These are phyloP conservation scores for Pseudogymnoascus sp. DNA, from an alignment of 2,329 filamentous ascomycete species.

Conservation along the genomic window DNA sequence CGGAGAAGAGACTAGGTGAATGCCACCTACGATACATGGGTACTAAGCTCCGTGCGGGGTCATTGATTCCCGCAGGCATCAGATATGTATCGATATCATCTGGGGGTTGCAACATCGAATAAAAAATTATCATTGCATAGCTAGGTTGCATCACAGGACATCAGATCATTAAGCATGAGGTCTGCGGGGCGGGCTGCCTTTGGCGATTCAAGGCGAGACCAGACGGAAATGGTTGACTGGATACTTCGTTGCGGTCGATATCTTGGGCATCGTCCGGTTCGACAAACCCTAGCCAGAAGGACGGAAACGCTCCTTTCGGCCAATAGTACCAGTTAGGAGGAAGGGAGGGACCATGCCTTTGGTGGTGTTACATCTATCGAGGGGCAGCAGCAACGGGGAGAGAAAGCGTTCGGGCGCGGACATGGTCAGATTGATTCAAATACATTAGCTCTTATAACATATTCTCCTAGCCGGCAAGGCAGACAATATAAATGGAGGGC, in stretches of 20 bases:
- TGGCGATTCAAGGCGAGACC: conserved; percentile 2
- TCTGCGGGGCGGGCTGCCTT: conserved; percentile 2
- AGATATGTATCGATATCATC: conserved; percentile 5
- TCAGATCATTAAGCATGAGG: neutral
- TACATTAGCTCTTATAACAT: conserved; percentile 20
- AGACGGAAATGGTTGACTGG: conserved; percentile 6
- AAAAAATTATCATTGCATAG: conserved; percentile 11
- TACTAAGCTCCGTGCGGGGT: neutral
- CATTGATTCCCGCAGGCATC: neutral
- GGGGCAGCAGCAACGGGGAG: conserved; percentile 12
- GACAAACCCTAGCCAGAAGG: conserved; percentile 24
- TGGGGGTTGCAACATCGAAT: conserved; percentile 6
- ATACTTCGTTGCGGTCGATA: neutral
- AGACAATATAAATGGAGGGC: conserved; percentile 9
- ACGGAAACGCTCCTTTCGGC: conserved; percentile 1
- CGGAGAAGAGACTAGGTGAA: conserved; percentile 41
- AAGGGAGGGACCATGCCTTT: conserved; percentile 27
- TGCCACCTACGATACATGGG: neutral
- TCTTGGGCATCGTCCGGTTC: neutral
- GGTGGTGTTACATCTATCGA: conserved; percentile 18
- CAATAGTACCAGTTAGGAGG: conserved; percentile 26
- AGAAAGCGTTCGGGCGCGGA: conserved; percentile 15
- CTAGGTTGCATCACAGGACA: conserved; percentile 7
- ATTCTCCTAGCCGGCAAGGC: conserved; percentile 22
- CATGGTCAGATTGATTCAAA: conserved; percentile 15